Base-by-base conservation (phyloP, 2,329 filamentous ascomycete genomes). In the Hymenoscyphus scutula region DNA sequence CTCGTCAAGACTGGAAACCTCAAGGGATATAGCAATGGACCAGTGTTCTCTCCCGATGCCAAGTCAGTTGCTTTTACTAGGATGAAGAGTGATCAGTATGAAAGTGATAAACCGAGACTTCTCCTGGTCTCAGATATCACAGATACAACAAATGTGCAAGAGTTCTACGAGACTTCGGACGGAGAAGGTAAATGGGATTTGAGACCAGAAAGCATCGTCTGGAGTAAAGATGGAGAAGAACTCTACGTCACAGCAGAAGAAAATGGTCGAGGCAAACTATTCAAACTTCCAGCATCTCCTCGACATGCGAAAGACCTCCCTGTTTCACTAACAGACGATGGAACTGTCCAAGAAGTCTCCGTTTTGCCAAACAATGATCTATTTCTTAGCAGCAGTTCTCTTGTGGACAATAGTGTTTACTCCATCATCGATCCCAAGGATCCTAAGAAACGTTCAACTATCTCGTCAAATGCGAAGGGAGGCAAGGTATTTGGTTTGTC, bases 231-330 rank as follows among this genome's bases (percentile, higher is more conserved):
- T 64, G 83, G 88, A 61, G 79, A 82, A 62, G 82, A 83, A 58
- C 76, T 97, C 5, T 90, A 89, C 69, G 82, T 93, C n/a, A 84
- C 85, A 1, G 90, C 89, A 3, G 91, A 96, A 74, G 84, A 89
- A 60, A 76, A 84, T 45, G 92, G 87, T 1, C 82, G 83, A 54
- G 79, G 79, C 8, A 79, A 85, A 56, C 77, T 91, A 0, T 92
- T 84, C 79, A 84, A 77, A 62, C 77, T 90, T 2, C 84, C 87
- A 2, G 80, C 85, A 2, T 79, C 80, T 61, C 84, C 84, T 0
- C 68, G 76, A 5, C 72, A 80, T 45, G 83, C 81, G 17, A 78
- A 71, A 54, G 72, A 80, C 8, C 75, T 81, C 23, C 85, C 86
- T 3, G 69, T 74, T 27, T 71, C 79, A 1, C 73, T 89, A 25